Evolutionary conservation across 352 stramenopile genomes (phyloP), one percentile per base, ranked within the genome.

Genomic region (Globisporangium parvum): DNA sequence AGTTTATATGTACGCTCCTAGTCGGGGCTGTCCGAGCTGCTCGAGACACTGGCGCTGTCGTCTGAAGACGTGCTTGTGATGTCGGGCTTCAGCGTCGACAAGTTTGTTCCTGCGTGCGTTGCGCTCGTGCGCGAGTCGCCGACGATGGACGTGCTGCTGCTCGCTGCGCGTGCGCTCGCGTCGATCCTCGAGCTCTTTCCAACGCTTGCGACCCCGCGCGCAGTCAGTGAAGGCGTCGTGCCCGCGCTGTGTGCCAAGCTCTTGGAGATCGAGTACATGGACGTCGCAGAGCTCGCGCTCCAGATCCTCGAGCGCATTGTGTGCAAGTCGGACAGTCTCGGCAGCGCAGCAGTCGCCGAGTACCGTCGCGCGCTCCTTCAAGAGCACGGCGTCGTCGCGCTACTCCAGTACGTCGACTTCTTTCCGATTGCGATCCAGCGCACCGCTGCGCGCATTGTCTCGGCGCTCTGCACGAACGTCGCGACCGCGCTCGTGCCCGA

Each of bases 351-450:
- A 37, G 33, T 54, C 48, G 67, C 70, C 3, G 64, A 73, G 48
- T 79, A 78, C 44, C 68, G 80, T 2, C 56, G 63, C 3, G 57
- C 65, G 2, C 68, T 89, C 6, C 70, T 89, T 41, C 47, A 72
- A 35, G 77, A 80, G 47, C 86, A 88, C 46, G 79, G 78, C 0
- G 63, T 92, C 42, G 71, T 90, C 8, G 77, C 77, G 41, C 18
- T 92, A 42, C 66, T 92, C 21, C 79, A 92, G 70, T 89, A 87
- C 55, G 63, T 92, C 11, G 81, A 92, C 53, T 92, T 92, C 55
- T 92, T 92, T 54, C 75, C 78, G 17, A 59, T 88, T 40, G 79
- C 87, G 48, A 87, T 84, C 35, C 81, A 92, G 53, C 81, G 79
- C 14, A 74, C 71, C 5, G 79, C 77, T 4, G 77, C 73, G 2